Evolutionary conservation across 2,329 filamentous ascomycete species (phyloP).

Genomic region (Colletotrichum lentis): DNA sequence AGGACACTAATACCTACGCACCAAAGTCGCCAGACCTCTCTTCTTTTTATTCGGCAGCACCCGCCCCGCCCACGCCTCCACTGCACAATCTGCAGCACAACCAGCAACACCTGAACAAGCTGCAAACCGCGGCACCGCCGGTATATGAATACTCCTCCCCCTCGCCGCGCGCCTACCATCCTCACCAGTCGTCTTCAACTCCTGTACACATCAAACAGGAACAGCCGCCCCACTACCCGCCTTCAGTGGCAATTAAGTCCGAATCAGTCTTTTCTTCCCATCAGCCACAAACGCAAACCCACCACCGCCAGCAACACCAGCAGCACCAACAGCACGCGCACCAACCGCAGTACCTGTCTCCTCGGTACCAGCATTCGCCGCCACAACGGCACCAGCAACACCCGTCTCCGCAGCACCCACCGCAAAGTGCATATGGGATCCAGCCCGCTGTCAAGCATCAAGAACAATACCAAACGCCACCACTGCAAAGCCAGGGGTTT

Average conservation of each 20-base stretch:
- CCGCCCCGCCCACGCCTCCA: conserved; percentile 43
- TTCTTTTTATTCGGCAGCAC: conserved; percentile 57
- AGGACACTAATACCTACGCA: conserved; percentile 60
- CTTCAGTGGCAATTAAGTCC: conserved; percentile 37
- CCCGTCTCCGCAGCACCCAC: conserved; percentile 38
- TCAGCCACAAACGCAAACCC: conserved; percentile 41
- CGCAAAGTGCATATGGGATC: conserved; percentile 32
- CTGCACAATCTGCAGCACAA: conserved; percentile 43
- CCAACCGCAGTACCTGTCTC: conserved; percentile 40
- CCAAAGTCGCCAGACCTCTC: conserved; percentile 68
- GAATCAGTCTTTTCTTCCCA: conserved; percentile 28
- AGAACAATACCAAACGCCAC: conserved; percentile 26
- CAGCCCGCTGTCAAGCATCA: conserved; percentile 26
- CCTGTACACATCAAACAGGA: conserved; percentile 38
- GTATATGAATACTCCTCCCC: conserved; percentile 38
- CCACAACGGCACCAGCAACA: conserved; percentile 42
- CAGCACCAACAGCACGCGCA: conserved; percentile 42
- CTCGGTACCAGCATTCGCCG: conserved; percentile 39
- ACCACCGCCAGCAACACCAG: conserved; percentile 46
- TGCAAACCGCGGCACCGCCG: conserved; percentile 33
- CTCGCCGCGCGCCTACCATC: conserved; percentile 33
- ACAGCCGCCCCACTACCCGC: conserved; percentile 37
- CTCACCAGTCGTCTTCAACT: conserved; percentile 37
- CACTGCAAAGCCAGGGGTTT: conserved; percentile 31
- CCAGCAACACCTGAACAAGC: conserved; percentile 31